These are phyloP conservation scores for Taiozyma sp. DNA, from an alignment of 1,139 yeast species.

Conservation along the genomic window DNA sequence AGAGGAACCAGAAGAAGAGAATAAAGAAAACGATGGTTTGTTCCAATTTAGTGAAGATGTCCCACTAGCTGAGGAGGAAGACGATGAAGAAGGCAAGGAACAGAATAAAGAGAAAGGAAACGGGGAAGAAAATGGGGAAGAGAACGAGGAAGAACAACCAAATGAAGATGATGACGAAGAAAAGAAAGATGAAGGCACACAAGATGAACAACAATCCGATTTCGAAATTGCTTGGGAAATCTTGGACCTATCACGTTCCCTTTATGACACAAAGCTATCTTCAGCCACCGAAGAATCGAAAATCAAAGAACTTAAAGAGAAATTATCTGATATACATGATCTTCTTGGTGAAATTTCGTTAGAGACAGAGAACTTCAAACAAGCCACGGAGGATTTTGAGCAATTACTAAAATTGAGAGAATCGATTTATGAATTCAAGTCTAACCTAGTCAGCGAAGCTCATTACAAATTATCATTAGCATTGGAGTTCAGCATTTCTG, in stretches of 20 bases:
- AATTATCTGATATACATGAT: conserved; percentile 72
- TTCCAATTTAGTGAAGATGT: conserved; percentile 55
- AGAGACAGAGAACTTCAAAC: conserved; percentile 78
- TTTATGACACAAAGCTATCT: conserved; percentile 37
- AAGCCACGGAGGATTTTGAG: conserved; percentile 64
- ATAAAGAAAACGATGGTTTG: conserved; percentile 22
- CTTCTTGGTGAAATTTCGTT: conserved; percentile 84
- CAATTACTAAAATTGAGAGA: conserved; percentile 51
- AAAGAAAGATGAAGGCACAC: conserved; percentile 20
- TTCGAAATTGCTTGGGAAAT: conserved; percentile 88
- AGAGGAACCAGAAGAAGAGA: conserved; percentile 17
- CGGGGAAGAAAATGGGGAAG: conserved; percentile 30
- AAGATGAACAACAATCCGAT: conserved; percentile 56
- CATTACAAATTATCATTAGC: conserved; percentile 82
- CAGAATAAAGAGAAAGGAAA: conserved; percentile 36
- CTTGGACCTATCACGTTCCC: conserved; percentile 65
- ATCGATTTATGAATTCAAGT: conserved; percentile 39
- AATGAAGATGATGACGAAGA: conserved; percentile 4
- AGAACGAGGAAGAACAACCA: conserved; percentile 28
- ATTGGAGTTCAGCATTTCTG: conserved; percentile 59
- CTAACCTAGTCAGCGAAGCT: conserved; percentile 67
- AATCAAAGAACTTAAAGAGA: conserved; percentile 35
- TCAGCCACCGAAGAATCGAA: conserved; percentile 17
- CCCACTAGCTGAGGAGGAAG: conserved; percentile 42
- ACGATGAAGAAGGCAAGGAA: conserved; percentile 28